Base-by-base conservation (phyloP, 225 moss, liverwort and hornwort species). In the Pleurozium schreberi region DNA sequence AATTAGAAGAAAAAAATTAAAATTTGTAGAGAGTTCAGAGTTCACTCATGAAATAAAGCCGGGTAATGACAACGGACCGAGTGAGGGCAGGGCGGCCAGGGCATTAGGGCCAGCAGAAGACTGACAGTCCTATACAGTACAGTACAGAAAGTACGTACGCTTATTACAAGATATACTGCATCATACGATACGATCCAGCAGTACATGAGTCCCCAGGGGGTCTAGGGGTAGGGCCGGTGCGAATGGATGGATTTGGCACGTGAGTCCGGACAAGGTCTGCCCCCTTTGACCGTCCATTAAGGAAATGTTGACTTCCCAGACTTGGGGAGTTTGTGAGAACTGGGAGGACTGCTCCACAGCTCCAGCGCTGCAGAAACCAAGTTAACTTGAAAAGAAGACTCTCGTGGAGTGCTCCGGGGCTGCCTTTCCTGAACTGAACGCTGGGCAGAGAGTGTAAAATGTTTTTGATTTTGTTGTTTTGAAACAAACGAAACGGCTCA, bases 301-400 rank as follows among this genome's bases (percentile, higher is more conserved):
- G 53, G 21, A 23, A 38, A 5, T 59, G 55, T 73, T 80, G 88
- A 90, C 88, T 81, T 85, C 73, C 90, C 49, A 65, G 27, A 17
- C 80, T 90, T 13, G 49, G 27, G 64, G 80, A 82, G 82, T n/a
- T 62, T 57, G 67, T 28, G 62, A 31, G 31, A 14, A 14, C 15
- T 14, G 30, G 11, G 70, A 27, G 58, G 34, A 60, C 59, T 67
- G 27, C 21, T 6, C 38, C 2, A 34, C 23, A 52, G 27, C 21
- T 6, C 38, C 2, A 34, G 22, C 74, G 47, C 60, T 84, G 42
- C 13, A 9, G 6, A 28, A 69, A 17, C 11, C n/a, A n/a, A n/a
- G n/a, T n/a, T n/a, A n/a, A n/a, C n/a, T n/a, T n/a, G n/a, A n/a
- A 0, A 14, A 6, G 4, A 38, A 23, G 6, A 25, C 36, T 78